phyloP scores from a whole-genome alignment of 2,329 filamentous ascomycete genomes.

The Aspergillus neoniger region DNA sequence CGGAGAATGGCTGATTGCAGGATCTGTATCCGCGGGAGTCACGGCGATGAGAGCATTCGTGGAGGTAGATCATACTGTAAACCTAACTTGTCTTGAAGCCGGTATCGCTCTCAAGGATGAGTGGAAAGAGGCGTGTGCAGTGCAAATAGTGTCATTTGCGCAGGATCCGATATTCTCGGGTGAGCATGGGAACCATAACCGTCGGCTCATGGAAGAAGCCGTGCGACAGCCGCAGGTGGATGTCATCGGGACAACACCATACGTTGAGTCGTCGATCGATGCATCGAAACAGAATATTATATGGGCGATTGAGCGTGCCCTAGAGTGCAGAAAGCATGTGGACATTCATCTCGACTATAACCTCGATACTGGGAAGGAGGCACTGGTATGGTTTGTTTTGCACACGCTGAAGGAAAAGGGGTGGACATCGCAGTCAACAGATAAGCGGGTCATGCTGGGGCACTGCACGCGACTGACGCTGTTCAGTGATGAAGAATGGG shows the following conservation, averaged over 20 bases:
- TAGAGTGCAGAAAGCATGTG: conserved; percentile 57
- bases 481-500: conserved; percentile 55
- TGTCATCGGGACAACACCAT: conserved; percentile 68
- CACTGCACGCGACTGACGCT: conserved; percentile 69
- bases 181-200: conserved; percentile 54
- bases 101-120: conserved; percentile 59
- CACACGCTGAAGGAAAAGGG: conserved; percentile 49
- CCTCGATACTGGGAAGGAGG: conserved; percentile 52
- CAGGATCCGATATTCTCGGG: conserved; percentile 68
- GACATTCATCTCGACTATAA: conserved; percentile 75
- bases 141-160: conserved; percentile 72
- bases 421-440: conserved; percentile 51
- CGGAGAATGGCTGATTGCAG: conserved; percentile 65
- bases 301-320: conserved; percentile 62
- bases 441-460: conserved; percentile 61
- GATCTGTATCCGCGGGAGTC: conserved; percentile 65
- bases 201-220: conserved; percentile 52
- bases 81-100: conserved; percentile 58
- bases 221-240: conserved; percentile 50
- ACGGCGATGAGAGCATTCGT: conserved; percentile 71
- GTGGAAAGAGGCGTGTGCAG: conserved; percentile 55
- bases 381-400: conserved; percentile 59
- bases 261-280: conserved; percentile 60
- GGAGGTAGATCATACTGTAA: conserved; percentile 66
- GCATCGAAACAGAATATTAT: conserved; percentile 60